Evolutionary conservation across 2,329 filamentous ascomycete genomes (phyloP).

Genomic region (Cladosporium phlei): DNA sequence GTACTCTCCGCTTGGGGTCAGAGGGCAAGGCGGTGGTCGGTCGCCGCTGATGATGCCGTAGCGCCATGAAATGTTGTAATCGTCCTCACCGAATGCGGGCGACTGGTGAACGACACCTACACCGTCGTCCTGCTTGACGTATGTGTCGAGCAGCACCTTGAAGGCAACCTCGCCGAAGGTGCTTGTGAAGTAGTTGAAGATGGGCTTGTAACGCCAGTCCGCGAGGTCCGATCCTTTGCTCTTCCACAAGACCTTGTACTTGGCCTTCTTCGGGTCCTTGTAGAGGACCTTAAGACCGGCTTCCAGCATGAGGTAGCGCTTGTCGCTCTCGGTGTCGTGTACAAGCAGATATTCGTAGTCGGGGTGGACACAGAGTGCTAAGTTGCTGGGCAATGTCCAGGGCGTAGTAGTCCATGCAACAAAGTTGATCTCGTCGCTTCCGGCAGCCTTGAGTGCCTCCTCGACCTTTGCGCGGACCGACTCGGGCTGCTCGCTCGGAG

Average conservation of each 20-base stretch:
- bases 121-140: slow-evolving; percentile 86
- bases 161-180: slow-evolving; percentile 83
- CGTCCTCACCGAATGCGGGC: slow-evolving; percentile 90
- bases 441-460: slow-evolving; percentile 27
- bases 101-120: slow-evolving; percentile 92
- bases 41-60: slow-evolving; percentile 72
- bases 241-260: slow-evolving; percentile 72
- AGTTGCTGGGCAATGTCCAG: slow-evolving; percentile 79
- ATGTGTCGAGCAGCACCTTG: slow-evolving; percentile 73
- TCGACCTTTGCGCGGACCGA: slow-evolving; percentile 24
- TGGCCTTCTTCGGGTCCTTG: slow-evolving; percentile 93
- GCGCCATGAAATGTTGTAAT: slow-evolving; percentile 78
- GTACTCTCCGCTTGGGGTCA: slow-evolving; percentile 79
- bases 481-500: slow-evolving; percentile 28
- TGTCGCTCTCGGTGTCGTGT: slow-evolving; percentile 72
- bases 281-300: slow-evolving; percentile 76
- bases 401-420: slow-evolving; percentile 89
- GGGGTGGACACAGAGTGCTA: slow-evolving; percentile 71
- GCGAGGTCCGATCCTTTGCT: slow-evolving; percentile 79
- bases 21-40: slow-evolving; percentile 79
- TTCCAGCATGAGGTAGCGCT: slow-evolving; percentile 81
- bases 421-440: slow-evolving; percentile 63
- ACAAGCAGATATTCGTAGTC: slow-evolving; percentile 87
- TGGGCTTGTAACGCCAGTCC: slow-evolving; percentile 82
- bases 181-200: slow-evolving; percentile 86